These are phyloP conservation scores for Puya raimondii DNA, from an alignment of 176 grass and related monocot species.

Conservation along the genomic window DNA sequence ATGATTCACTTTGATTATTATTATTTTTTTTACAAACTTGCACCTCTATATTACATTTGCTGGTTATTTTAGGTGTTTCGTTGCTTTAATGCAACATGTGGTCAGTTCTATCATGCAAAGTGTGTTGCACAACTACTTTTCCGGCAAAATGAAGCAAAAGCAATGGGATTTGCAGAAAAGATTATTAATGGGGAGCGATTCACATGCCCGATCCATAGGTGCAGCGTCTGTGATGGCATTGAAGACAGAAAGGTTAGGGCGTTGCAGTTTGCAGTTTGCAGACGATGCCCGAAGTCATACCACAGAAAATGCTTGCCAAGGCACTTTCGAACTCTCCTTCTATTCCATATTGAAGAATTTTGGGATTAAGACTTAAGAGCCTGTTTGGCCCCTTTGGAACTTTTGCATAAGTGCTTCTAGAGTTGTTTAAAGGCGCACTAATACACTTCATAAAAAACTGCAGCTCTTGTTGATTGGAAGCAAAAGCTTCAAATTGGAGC, in stretches of 20 bases:
- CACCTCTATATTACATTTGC: too few species aligned
- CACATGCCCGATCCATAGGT: slow-evolving; percentile 60
- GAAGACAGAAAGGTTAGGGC: slow-evolving; percentile 45
- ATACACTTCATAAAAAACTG: too few species aligned
- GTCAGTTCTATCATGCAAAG: slow-evolving; percentile 65
- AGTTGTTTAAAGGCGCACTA: too few species aligned
- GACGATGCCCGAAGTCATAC: slow-evolving; percentile 62
- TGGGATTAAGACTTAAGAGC: background rate
- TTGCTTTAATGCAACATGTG: slow-evolving; percentile 54
- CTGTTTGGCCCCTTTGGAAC: background rate
- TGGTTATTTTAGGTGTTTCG: slow-evolving; percentile 39
- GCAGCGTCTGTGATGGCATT: slow-evolving; percentile 42
- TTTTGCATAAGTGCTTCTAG: too few species aligned
- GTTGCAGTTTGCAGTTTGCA: slow-evolving; percentile 55
- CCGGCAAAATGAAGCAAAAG: slow-evolving; percentile 34
- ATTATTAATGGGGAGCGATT: slow-evolving; percentile 48
- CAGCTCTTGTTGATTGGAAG: too few species aligned
- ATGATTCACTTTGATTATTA: too few species aligned
- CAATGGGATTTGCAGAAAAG: slow-evolving; percentile 28
- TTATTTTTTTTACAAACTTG: too few species aligned
- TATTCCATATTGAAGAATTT: background rate
- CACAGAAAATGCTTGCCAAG: slow-evolving; percentile 77
- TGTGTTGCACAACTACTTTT: slow-evolving; percentile 57
- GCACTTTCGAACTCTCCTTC: slow-evolving; percentile 2
- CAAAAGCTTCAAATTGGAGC: too few species aligned